Percentiles rank a stretch among this genome's conserved stretches.
Evolutionary conservation across 257 asterid species (phyloP).

Genomic region (Paulownia fortunei): DNA sequence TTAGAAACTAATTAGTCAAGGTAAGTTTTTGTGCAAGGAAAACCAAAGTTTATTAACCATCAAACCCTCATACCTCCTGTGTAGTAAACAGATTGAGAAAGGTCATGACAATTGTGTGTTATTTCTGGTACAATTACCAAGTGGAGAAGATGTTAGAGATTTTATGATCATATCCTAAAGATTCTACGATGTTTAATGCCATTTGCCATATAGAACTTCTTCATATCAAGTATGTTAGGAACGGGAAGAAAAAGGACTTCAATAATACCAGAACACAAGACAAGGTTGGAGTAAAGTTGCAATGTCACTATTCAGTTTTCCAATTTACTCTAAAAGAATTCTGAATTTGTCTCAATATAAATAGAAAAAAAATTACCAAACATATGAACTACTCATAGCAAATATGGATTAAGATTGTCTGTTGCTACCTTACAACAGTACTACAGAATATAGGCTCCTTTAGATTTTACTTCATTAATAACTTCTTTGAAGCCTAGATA

Average conservation of each 20-base stretch:
- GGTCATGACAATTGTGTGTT: too few relatives aligned
- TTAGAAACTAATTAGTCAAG: not conserved
- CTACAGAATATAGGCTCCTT: not conserved
- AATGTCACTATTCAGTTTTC: not conserved
- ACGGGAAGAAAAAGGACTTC: not conserved
- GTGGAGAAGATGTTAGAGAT: not conserved
- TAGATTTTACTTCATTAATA: not conserved
- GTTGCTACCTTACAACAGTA: not conserved
- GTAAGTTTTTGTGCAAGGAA: too few relatives aligned
- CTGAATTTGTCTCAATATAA: too few relatives aligned
- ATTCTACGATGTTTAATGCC: not conserved
- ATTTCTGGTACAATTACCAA: too few relatives aligned
- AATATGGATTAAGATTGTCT: not conserved
- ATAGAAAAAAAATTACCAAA: too few relatives aligned
- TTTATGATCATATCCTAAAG: not conserved
- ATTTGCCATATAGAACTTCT: constrained; percentile 6
- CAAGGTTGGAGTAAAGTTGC: not conserved
- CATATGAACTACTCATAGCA: too few relatives aligned
- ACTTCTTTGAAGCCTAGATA: too few relatives aligned
- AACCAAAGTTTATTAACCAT: too few relatives aligned
- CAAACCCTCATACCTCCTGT: too few relatives aligned
- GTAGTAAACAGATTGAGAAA: too few relatives aligned
- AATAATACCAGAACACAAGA: too few relatives aligned
- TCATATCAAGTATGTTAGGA: not conserved
- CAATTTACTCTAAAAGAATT: too few relatives aligned